phyloP scores from a whole-genome alignment of 306 rosid species.

The Castanea crenata region DNA sequence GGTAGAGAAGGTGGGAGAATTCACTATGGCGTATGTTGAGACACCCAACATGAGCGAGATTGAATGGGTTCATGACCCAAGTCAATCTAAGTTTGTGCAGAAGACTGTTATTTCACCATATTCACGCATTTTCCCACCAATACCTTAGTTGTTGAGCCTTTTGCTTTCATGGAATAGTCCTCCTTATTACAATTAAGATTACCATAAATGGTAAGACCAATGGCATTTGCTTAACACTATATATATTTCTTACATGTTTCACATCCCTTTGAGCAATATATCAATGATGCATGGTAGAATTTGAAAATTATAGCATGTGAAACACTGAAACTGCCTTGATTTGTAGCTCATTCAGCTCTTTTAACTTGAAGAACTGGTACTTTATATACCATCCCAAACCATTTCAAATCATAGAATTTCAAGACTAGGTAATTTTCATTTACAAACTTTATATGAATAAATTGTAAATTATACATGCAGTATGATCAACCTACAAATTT shows the following conservation, averaged over 20 bases:
- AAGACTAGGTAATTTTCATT: not conserved
- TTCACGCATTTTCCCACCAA: constrained; percentile 59
- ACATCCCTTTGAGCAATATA: not conserved
- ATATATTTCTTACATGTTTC: not conserved
- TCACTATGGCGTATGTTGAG: constrained; percentile 62
- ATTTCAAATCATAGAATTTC: not conserved
- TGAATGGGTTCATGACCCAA: constrained; percentile 60
- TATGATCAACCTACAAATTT: not conserved
- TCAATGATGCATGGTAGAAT: too few relatives aligned
- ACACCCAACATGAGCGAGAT: constrained; percentile 87
- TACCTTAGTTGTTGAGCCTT: not conserved
- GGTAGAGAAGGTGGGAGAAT: constrained; percentile 67
- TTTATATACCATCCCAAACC: not conserved
- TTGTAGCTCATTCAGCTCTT: not conserved
- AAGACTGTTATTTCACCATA: constrained; percentile 49
- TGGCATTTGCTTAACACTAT: too few relatives aligned
- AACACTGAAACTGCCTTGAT: not conserved
- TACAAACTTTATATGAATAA: not conserved
- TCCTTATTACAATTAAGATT: not conserved
- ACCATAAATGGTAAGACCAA: too few relatives aligned
- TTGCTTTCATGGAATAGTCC: not conserved
- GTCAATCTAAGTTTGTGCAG: constrained; percentile 41
- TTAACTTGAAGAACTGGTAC: too few relatives aligned
- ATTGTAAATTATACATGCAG: not conserved
- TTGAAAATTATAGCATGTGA: not conserved